Evolutionary conservation across 1,284 basidiomycete species (phyloP), one percentile per base, ranked within the genome.

Genomic region (Schizophyllum amplum): DNA sequence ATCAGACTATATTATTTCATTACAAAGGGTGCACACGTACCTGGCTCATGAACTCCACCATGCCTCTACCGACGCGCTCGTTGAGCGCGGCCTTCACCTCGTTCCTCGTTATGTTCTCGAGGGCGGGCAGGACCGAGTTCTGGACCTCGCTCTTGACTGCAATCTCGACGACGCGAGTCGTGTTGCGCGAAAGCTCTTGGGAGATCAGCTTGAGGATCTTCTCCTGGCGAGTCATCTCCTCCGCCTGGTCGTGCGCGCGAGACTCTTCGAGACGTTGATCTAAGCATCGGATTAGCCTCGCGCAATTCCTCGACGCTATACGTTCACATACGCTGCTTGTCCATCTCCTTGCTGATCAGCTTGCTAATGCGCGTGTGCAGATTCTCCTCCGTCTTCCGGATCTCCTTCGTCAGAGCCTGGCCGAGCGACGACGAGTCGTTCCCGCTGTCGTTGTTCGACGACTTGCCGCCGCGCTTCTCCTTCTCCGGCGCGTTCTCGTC

Each of bases 141-240:
- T 87, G 86, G 13, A 92, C 84, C 68, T 92, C 88, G 55, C 74
- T 76, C 73, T 89, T 90, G 64, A 93, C 86, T 7, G 90, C 89
- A 74, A 84, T 79, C 71, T 92, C 90, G 49, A 93, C 89, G 47
- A 92, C 87, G 11, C 87, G 81, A 5, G 87, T 89, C 5, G 90
- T 92, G 65, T 92, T 92, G 72, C 84, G 83, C 5, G 87, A 91
- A 55, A 92, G 74, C 68, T 92, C 88, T 1, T 81, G 89, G 17
- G 89, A 91, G 63, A 92, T 91, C 49, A 92, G 74, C 72, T 91
- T 91, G 65, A 92, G 73, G 60, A 92, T 87, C 69, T 87, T 90
- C 71, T 93, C 90, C 70, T 93, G 90, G 21, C 90, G 82, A 46
- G 81, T 75, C 60, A 90, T 87, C 65, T 92, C 90, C 60, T 85